Evolutionary conservation across 2,329 filamentous ascomycete species (phyloP).

Genomic region (Neoscytalidium dimidiatum): DNA sequence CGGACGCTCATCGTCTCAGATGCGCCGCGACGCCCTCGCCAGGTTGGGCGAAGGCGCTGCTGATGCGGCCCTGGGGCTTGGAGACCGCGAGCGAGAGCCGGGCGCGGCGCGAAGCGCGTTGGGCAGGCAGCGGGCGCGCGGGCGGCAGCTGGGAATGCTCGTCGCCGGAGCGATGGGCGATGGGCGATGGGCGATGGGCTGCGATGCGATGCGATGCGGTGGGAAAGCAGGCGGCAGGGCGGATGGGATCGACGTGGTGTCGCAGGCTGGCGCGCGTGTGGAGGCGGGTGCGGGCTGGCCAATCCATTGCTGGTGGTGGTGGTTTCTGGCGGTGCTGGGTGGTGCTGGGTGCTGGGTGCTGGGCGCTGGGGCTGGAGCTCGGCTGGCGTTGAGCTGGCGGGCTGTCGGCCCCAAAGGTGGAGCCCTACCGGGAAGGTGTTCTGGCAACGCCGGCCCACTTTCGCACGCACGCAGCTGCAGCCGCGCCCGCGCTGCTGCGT

Average conservation of each 20-base stretch:
- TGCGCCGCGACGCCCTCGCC: constrained; percentile 4
- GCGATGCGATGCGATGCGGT: not conserved
- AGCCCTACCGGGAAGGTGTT: not conserved
- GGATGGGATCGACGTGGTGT: not conserved
- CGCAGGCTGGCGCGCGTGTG: not conserved
- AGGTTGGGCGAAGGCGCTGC: not conserved
- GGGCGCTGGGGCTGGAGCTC: not conserved
- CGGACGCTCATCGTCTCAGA: constrained; percentile 14
- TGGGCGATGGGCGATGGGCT: not conserved
- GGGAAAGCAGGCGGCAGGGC: too few species aligned
- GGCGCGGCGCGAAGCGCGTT: too few species aligned
- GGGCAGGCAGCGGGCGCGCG: not conserved
- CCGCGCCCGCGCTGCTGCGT: not conserved
- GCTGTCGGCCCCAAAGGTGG: not conserved
- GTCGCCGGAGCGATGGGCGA: not conserved
- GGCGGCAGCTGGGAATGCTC: not conserved
- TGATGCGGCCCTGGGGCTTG: not conserved
- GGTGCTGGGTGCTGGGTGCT: not conserved
- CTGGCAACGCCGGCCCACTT: too few species aligned
- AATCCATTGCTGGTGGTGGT: not conserved
- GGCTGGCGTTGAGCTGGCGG: not conserved
- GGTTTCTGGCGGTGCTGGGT: not conserved
- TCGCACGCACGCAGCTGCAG: too few species aligned
- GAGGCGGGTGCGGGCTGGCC: not conserved
- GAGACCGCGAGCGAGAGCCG: not conserved